Evolutionary conservation across 2,329 filamentous ascomycete species (phyloP), one percentile per base, ranked within the genome.

Genomic region (Beauveria australis): DNA sequence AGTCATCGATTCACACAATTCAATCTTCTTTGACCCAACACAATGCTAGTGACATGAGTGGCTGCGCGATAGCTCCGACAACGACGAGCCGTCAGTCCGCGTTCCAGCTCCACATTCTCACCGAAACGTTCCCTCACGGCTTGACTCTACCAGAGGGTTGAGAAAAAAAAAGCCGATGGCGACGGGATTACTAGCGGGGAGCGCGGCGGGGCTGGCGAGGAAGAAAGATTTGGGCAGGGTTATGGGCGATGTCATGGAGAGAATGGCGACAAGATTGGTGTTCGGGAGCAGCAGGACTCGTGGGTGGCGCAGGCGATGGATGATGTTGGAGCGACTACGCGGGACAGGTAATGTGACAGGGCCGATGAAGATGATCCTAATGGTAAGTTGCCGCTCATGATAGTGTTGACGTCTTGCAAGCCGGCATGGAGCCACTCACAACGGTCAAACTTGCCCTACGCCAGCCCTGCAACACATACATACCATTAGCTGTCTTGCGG

Each of bases 61-160:
- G 19, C n/a, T 30, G 46, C 54, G 30, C 28, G 16, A 59, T n/a
- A 52, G 55, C 56, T 59, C 56, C 46, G 56, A 59, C 46, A 47
- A 59, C 55, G 55, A 58, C 12, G 46, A 41, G 33, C 24, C 37
- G 30, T 52, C 56, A 52, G 10, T 37, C 47, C 19, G 19, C 19
- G 9, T 43, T 58, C 16, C 55, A 30, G 33, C 55, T 51, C 37
- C 28, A 59, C 26, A 47, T 47, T 1, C 24, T 52, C 37, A 59
- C 24, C 33, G 56, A 43, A 18, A 26, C 24, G n/a, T 14, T 58
- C 30, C 16, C 55, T 58, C 22, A 37, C 55, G 9, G 37, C 55
- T 58, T 14, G 46, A 51, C 46, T 47, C 47, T 12, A 51, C 22
- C 22, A 22, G 2, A 22, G 22, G 22, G 22, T 2, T 2, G 22